Evolutionary conservation across 306 rosid genomes (phyloP), one percentile per base, ranked within the genome.

Genomic region (Malus orientalis): DNA sequence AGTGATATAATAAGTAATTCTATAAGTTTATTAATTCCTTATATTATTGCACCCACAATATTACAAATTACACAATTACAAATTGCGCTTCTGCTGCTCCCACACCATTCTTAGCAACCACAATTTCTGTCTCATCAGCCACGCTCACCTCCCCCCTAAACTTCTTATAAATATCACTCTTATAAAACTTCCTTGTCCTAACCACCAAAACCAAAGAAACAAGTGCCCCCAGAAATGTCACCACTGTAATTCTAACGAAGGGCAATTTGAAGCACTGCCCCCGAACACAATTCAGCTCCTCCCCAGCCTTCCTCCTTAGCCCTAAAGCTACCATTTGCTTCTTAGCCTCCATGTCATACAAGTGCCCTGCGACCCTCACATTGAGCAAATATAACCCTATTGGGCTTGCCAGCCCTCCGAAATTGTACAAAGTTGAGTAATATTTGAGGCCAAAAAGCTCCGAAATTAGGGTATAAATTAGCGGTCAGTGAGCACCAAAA

Each of bases 371-470:
- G 19, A 84, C 76, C 66, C 23, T 78, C 75, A 84, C 88, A 68
- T 84, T 84, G 9, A 84, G 79, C 73, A 75, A 11, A 75, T 84
- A 84, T 14, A 81, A 40, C 22, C 88, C 88, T 22, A 77, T 51
- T 22, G 88, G 88, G 71, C 88, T 81, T 15, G 85, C 78, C 73
- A 74, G 6, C 9, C 73, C 69, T 15, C 82, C 79, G 10, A 84
- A 59, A 23, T 84, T 84, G 81, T 81, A 81, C 75, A 81, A 45
- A 30, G 85, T 84, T 2, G 87, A 74, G 75, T 81, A 84, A 65
- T 84, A 81, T 59, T 81, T 84, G 8, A 84, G 78, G 18, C 87
- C 87, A 16, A 84, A 84, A 11, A 84, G 76, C 71, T 84, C 87
- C 8, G 87, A 84, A 29, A 84, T 81, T 6, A 84, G 20, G 20